Conservation (phyloP, 2,329 filamentous ascomycete species). For the Penicillium sp. region DNA sequence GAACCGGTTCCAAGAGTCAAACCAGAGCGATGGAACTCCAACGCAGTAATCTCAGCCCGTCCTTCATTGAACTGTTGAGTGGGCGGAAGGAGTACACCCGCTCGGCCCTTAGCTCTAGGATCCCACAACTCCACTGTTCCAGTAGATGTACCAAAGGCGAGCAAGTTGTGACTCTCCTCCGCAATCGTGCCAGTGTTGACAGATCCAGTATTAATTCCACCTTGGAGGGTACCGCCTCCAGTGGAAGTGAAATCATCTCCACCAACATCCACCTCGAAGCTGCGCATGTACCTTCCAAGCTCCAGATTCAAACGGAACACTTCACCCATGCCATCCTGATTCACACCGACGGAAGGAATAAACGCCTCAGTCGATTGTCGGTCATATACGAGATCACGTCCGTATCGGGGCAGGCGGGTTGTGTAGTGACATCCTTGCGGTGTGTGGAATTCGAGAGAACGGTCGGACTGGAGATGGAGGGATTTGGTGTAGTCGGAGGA, state of each 20-base stretch:
- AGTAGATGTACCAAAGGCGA: conserved; percentile 89
- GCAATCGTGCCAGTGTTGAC: conserved; percentile 88
- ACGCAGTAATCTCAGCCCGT: conserved; percentile 72
- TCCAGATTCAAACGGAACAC: conserved; percentile 93
- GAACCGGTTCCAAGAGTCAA: conserved; percentile 83
- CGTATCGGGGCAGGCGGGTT: conserved; percentile 88
- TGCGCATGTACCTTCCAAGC: conserved; percentile 88
- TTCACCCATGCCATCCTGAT: conserved; percentile 81
- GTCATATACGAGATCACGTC: conserved; percentile 85
- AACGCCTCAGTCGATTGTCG: conserved; percentile 79
- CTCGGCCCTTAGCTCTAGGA: conserved; percentile 75
- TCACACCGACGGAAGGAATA: conserved; percentile 83
- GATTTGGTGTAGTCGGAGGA: conserved; percentile 93
- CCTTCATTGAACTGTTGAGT: conserved; percentile 37
- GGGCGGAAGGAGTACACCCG: conserved; percentile 70
- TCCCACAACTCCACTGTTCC: conserved; percentile 99
- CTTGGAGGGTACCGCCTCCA: conserved; percentile 76
- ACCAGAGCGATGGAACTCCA: conserved; percentile 83
- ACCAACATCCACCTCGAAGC: conserved; percentile 87
- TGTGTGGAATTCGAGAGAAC: conserved; percentile 90
- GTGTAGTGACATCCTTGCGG: conserved; percentile 84
- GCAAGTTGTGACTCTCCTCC: conserved; percentile 82
- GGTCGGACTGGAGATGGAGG: conserved; percentile 87
- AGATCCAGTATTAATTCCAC: conserved; percentile 78
- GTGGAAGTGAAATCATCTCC: conserved; percentile 69